Base-by-base conservation (phyloP, 2,329 filamentous ascomycete species). In the Stagonosporopsis vannaccii region DNA sequence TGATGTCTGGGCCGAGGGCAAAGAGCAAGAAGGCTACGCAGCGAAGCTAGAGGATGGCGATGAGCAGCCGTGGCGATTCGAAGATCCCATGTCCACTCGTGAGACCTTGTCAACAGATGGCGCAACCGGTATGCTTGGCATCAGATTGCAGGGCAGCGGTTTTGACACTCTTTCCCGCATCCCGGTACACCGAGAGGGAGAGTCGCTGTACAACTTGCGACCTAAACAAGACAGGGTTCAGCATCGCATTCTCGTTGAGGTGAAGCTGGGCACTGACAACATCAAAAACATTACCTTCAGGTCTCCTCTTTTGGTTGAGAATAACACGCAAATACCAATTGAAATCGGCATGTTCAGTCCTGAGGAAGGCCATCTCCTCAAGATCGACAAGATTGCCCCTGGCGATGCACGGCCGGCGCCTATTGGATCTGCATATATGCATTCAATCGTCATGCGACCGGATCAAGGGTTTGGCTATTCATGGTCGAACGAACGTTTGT, bases 271-370 rank as follows among this genome's bases (percentile, higher is more conserved):
- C n/a, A 80, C 86, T 0, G 94, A 99, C 79, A 98, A 98, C 69
- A 91, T 99, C 78, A 99, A 99, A 79, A 96, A 96, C 73, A 96
- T 99, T 70, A 99, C 93, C 1, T 88, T 99, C 69, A 87, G 95
- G 23, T 98, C 94, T 17, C 95, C 95, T 0, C 80, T 99, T 1
- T 79, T 97, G 0, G 87, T 99, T 7, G 95, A 99, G 73, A 99
- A 99, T 76, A 90, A 95, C 61, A 99, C 95, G 0, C 92, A 99
- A 72, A 97, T 99, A 39, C 94, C 95, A 0, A 88, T 99, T 13
- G 95, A 99, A 75, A 77, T 99, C 20, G 96, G 95, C 15, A 87
- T 99, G 15, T 97, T 91, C 71, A 95, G 94, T 73, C 87, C 87
- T 0, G 86, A 91, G 59, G 90, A 97, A 54, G 93, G 93, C 0